Base-by-base conservation (phyloP, 192 early-diverging fungal genomes). In the Haplosporangium gracile region DNA sequence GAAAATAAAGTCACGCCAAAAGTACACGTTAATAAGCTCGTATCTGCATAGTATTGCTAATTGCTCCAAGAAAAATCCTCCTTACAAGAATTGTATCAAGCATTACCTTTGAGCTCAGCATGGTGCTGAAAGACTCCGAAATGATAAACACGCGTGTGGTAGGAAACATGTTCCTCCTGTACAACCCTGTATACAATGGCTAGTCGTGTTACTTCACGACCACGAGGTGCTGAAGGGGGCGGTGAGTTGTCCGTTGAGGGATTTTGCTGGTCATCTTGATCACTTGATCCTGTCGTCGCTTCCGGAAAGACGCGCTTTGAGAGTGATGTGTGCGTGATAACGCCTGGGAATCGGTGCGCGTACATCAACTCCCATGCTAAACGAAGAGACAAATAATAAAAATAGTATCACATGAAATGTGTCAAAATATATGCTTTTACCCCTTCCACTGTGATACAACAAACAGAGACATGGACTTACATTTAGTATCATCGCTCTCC, bases 321-420 rank as follows among this genome's bases (percentile, higher is more conserved):
- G 0, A 86, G 29, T 3, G 84, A 86, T 0, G 84, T 34, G 40
- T 86, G 84, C 18, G 75, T 80, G 72, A 86, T 86, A 7, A 68
- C 36, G 51, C 84, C 84, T 39, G 84, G 79, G 49, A 86, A 77
- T 9, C 57, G 72, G 65, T 86, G 84, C 5, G 74, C 73, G 43
- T 81, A 86, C 84, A 86, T 86, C 32, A 81, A 65, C 53, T 86
- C 84, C 84, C 84, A 86, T 4, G 55, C 84, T 86, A 49, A 1
- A 0, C 4, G 53, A 29, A n/a, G 32, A 51, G 6, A 47, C 9
- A 43, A 5, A 16, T 4, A 53, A 24, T 18, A 76, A 68, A 29
- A 68, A 29, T 2, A 10, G 49, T 51, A 51, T 51, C 49, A 51
- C 49, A 18, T 18, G 5, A 51, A 51, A 2, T 5, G 18, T 65